Conservation (phyloP, 257 asterid genomes). For the Gentiana macrophylla region DNA sequence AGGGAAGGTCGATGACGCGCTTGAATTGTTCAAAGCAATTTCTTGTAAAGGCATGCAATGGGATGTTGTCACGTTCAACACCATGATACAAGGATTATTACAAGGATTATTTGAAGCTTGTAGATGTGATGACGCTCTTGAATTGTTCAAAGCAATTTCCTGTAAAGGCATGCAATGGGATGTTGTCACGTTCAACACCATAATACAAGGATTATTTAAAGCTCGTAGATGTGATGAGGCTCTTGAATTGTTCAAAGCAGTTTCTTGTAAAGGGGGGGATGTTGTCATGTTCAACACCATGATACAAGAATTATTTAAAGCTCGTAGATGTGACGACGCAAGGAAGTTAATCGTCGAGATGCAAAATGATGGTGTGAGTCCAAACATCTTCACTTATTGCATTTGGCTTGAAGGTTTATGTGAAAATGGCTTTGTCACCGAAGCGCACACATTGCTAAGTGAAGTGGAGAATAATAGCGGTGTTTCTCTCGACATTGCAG, state of each 20-base stretch:
- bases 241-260: conserved; percentile 12
- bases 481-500: not conserved
- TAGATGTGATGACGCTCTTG: conserved; percentile 13
- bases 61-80: not conserved
- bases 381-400: conserved; percentile 12
- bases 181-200: not conserved
- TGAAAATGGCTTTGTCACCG: conserved; percentile 11
- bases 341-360: conserved; percentile 15
- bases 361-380: conserved; percentile 10
- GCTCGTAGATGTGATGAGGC: conserved; percentile 13
- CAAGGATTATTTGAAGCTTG: conserved; percentile 16
- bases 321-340: not conserved
- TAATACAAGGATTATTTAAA: conserved; percentile 3
- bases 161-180: conserved; percentile 6
- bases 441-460: conserved; percentile 14
- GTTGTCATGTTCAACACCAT: not conserved
- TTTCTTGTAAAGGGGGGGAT: conserved; percentile 5
- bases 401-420: conserved; percentile 16
- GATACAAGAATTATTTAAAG: too few species aligned
- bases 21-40: conserved; percentile 16
- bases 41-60: conserved; percentile 6
- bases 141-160: conserved; percentile 13
- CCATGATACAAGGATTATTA: too few species aligned
- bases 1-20: conserved; percentile 18
- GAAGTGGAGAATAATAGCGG: conserved; percentile 7